Conservation (phyloP, 345 rosid species). For the Linum usitatissimum region DNA sequence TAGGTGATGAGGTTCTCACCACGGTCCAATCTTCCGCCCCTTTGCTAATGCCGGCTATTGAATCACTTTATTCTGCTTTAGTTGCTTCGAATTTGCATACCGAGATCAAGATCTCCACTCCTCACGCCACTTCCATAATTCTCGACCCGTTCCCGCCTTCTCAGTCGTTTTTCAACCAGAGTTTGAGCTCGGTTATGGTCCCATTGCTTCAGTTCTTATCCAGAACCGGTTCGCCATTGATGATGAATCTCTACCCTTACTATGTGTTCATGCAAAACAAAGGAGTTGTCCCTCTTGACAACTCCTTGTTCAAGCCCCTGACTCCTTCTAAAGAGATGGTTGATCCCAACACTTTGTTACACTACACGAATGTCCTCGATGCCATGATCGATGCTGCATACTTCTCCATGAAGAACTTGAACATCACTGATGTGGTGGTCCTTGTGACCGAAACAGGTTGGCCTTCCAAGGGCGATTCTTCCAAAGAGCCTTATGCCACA, state of each 20-base stretch:
- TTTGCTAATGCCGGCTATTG: slow-evolving; percentile 68
- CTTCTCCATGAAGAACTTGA: slow-evolving; percentile 82
- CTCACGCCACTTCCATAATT: slow-evolving; percentile 70
- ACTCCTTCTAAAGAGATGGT: slow-evolving; percentile 93
- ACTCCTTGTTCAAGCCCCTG: slow-evolving; percentile 76
- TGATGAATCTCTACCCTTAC: slow-evolving; percentile 97
- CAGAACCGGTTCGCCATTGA: slow-evolving; percentile 66
- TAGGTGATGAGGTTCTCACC: slow-evolving; percentile 90
- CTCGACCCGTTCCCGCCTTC: slow-evolving; percentile 89
- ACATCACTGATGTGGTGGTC: slow-evolving; percentile 62
- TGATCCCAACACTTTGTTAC: slow-evolving; percentile 89
- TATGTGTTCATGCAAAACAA: slow-evolving; percentile 92
- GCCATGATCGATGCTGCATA: slow-evolving; percentile 94
- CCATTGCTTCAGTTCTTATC: slow-evolving; percentile 81
- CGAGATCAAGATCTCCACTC: slow-evolving; percentile 84
- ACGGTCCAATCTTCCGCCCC: slow-evolving; percentile 84
- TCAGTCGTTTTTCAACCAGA: slow-evolving; percentile 88
- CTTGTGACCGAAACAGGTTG: slow-evolving; percentile 84
- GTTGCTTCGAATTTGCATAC: slow-evolving; percentile 85
- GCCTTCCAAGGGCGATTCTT: slow-evolving; percentile 70
- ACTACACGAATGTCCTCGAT: slow-evolving; percentile 86
- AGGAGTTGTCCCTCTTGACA: slow-evolving; percentile 90
- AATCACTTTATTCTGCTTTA: slow-evolving; percentile 72
- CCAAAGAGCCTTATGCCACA: slow-evolving; percentile 81
- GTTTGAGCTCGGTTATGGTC: slow-evolving; percentile 50